These are phyloP conservation scores for Mycena citricolor DNA, from an alignment of 1,284 basidiomycete genomes.

Conservation along the genomic window DNA sequence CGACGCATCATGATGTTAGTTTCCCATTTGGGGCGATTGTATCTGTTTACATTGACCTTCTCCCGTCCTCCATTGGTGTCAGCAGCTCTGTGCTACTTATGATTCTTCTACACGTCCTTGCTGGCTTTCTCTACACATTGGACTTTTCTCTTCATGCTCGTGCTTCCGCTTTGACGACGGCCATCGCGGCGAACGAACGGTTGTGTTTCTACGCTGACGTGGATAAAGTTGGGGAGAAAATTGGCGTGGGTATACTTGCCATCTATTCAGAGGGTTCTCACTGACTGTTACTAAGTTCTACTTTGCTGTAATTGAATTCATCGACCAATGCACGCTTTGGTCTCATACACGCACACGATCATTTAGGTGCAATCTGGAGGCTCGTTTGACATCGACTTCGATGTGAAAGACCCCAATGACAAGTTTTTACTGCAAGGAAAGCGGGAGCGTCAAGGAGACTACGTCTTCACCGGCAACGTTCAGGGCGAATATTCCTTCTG, in stretches of 20 bases:
- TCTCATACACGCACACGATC: no score
- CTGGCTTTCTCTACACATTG: slow-evolving; percentile 17
- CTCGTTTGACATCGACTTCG: slow-evolving; percentile 95
- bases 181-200: slow-evolving; percentile 82
- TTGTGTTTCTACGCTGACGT: slow-evolving; percentile 96
- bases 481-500: slow-evolving; percentile 98
- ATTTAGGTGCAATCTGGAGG: slow-evolving; percentile 97
- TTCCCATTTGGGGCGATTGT: no score
- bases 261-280: slow-evolving; percentile 3
- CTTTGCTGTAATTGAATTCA: slow-evolving; percentile 44
- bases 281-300: slow-evolving; percentile 38
- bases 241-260: slow-evolving; percentile 66
- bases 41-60: no score
- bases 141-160: slow-evolving; percentile 18
- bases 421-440: slow-evolving; percentile 84
- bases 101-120: slow-evolving; percentile 19
- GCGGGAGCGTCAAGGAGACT: slow-evolving; percentile 94
- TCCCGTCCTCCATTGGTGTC: no score
- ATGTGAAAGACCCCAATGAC: slow-evolving; percentile 87
- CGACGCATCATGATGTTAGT: no score
- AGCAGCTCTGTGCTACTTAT: no score
- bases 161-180: slow-evolving; percentile 83
- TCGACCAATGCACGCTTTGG: no score
- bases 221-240: slow-evolving; percentile 91
- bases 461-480: slow-evolving; percentile 91